phyloP scores from a whole-genome alignment of 306 rosid species.

The Sophora flavescens region DNA sequence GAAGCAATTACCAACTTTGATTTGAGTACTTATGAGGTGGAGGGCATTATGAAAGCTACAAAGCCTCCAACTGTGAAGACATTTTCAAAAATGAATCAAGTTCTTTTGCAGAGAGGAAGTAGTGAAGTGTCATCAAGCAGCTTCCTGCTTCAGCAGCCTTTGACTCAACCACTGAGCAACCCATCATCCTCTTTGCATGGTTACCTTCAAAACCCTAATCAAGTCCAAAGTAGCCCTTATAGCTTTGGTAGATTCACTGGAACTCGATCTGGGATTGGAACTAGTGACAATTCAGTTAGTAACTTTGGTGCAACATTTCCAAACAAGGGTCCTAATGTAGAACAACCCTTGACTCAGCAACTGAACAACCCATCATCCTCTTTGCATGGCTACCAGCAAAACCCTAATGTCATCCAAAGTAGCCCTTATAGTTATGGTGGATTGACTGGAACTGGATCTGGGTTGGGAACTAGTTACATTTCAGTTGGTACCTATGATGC shows the following conservation, averaged over 20 bases:
- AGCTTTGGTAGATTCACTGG: not conserved
- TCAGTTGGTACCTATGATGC: not conserved
- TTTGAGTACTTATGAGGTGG: not conserved
- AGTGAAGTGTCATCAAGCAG: not conserved
- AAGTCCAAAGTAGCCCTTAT: not conserved
- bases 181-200: not conserved
- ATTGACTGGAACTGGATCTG: not conserved
- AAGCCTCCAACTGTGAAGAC: not conserved
- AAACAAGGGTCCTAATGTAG: not conserved
- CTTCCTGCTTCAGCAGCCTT: not conserved
- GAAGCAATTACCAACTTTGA: constrained; percentile 34
- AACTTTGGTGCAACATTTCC: not conserved
- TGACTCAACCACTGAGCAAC: not conserved
- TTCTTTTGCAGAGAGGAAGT: not conserved
- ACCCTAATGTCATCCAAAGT: constrained; percentile 1
- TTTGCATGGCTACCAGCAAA: not conserved
- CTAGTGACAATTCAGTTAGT: not conserved
- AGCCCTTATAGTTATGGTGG: constrained; percentile 1
- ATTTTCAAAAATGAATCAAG: not conserved
- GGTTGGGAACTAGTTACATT: not conserved
- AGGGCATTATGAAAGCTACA: not conserved
- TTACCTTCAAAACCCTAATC: not conserved
- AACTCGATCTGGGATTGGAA: not conserved
- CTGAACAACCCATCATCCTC: not conserved
- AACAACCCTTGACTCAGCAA: not conserved